Conservation (phyloP, 192 early-diverging fungal species). For the Mortierella antarctica region DNA sequence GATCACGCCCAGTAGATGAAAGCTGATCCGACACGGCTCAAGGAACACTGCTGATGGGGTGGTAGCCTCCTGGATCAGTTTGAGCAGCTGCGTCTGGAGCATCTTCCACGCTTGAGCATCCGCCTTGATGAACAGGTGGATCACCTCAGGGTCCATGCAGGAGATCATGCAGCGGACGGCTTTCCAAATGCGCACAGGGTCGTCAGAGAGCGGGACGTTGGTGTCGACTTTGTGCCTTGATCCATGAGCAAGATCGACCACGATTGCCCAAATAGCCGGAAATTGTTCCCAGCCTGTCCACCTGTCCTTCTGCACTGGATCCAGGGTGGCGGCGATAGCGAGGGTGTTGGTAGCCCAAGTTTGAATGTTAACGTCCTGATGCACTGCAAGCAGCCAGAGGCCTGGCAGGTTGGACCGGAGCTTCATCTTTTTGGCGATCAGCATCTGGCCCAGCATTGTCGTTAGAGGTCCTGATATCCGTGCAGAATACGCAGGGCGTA, state of each 20-base stretch:
- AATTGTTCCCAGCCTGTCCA: conserved; percentile 46
- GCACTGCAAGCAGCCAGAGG: conserved; percentile 29
- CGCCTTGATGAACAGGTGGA: conserved; percentile 1
- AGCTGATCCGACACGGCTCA: conserved; percentile 19
- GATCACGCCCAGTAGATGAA: conserved; percentile 14
- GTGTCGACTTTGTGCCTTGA: not conserved
- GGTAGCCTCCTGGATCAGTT: conserved; percentile 6
- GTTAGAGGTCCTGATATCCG: conserved; percentile 14
- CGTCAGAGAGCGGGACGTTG: conserved; percentile 8
- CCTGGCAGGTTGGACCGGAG: conserved; percentile 38
- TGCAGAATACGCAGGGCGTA: conserved; percentile 3
- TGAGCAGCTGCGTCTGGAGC: conserved; percentile 6
- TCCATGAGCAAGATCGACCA: conserved; percentile 5
- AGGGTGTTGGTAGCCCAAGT: conserved; percentile 26
- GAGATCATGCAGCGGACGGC: conserved; percentile 22
- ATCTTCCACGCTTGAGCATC: conserved; percentile 11
- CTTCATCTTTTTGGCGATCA: conserved; percentile 21
- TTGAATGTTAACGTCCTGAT: conserved; percentile 19
- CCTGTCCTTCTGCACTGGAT: conserved; percentile 10
- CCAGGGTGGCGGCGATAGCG: conserved; percentile 7
- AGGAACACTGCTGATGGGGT: conserved; percentile 7
- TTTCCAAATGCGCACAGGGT: conserved; percentile 17
- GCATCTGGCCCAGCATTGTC: conserved; percentile 12
- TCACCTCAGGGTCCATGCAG: conserved; percentile 13
- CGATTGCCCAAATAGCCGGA: conserved; percentile 3